These are phyloP conservation scores for Coemansia reversa DNA, from an alignment of 192 early-diverging fungal species.

Conservation along the genomic window DNA sequence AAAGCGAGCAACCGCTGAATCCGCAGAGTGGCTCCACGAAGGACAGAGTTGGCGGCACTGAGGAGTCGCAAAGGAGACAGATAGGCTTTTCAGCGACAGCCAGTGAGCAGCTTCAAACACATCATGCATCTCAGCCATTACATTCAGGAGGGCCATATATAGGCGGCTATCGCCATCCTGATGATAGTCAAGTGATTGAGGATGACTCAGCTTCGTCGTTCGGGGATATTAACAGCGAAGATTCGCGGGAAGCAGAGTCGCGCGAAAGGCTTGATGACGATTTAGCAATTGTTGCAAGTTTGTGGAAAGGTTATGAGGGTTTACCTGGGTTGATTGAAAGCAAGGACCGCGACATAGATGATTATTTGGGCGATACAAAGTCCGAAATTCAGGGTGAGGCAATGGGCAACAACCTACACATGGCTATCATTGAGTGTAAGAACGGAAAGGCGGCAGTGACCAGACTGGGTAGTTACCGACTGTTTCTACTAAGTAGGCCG, in stretches of 20 bases:
- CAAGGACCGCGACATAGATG: conserved; percentile 38
- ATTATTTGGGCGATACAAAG: conserved; percentile 22
- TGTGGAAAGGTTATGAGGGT: conserved; percentile 49
- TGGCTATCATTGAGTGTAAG: conserved; percentile 45
- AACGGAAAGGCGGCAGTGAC: conserved; percentile 35
- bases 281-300: conserved; percentile 41
- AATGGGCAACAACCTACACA: conserved; percentile 29
- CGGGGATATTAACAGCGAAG: conserved; percentile 19
- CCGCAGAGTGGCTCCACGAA: not conserved
- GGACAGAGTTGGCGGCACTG: not conserved
- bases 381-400: conserved; percentile 30
- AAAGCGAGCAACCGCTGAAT: conserved; percentile 5
- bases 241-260: conserved; percentile 3
- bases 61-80: not conserved
- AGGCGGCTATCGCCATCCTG: not conserved
- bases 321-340: conserved; percentile 33
- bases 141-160: not conserved
- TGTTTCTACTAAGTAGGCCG: conserved; percentile 38
- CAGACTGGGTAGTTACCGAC: conserved; percentile 28
- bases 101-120: not conserved
- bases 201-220: conserved; percentile 26
- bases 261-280: conserved; percentile 50
- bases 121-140: not conserved
- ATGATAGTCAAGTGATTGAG: conserved; percentile 9
- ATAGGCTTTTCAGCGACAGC: not conserved